These are phyloP conservation scores for Aristolochia fimbriata DNA, from an alignment of 164 flowering plant genomes.

Conservation along the genomic window DNA sequence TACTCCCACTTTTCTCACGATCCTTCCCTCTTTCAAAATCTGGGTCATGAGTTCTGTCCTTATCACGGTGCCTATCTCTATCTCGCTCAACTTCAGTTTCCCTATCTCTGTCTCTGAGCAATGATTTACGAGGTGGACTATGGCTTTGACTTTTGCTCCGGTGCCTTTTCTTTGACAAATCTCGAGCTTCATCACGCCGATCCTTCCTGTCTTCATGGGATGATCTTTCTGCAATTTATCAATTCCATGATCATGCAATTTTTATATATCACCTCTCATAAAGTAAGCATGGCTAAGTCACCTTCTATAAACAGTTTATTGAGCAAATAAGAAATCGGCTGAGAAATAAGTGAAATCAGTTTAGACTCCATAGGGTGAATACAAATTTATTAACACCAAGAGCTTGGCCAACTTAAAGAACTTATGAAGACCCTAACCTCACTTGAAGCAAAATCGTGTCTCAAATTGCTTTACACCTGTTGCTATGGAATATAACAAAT, in stretches of 20 bases:
- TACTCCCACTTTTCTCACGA: slow-evolving; percentile 43
- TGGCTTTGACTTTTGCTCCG: slow-evolving; percentile 56
- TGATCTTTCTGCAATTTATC: slow-evolving; percentile 39
- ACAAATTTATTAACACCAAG: too few relatives aligned
- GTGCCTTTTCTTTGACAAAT: slow-evolving; percentile 59
- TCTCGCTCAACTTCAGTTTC: slow-evolving; percentile 40
- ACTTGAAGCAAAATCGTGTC: too few relatives aligned
- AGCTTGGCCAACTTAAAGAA: too few relatives aligned
- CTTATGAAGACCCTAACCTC: too few relatives aligned
- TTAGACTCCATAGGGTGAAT: too few relatives aligned
- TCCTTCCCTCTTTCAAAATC: slow-evolving; percentile 40
- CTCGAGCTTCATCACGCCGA: slow-evolving; percentile 45
- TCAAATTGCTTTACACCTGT: too few relatives aligned
- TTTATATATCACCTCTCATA: background rate
- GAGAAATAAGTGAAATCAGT: too few relatives aligned
- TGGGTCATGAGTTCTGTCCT: slow-evolving; percentile 36
- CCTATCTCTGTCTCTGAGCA: slow-evolving; percentile 42
- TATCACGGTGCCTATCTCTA: slow-evolving; percentile 42
- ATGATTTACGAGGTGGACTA: slow-evolving; percentile 62
- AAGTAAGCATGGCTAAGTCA: background rate
- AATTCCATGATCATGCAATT: background rate
- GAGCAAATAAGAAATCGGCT: too few relatives aligned
- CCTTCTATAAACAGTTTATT: background rate
- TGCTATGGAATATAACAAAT: too few relatives aligned
- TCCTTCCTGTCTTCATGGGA: slow-evolving; percentile 49